These are phyloP conservation scores for Anisodus tanguticus DNA, from an alignment of 257 asterid genomes.

Conservation along the genomic window DNA sequence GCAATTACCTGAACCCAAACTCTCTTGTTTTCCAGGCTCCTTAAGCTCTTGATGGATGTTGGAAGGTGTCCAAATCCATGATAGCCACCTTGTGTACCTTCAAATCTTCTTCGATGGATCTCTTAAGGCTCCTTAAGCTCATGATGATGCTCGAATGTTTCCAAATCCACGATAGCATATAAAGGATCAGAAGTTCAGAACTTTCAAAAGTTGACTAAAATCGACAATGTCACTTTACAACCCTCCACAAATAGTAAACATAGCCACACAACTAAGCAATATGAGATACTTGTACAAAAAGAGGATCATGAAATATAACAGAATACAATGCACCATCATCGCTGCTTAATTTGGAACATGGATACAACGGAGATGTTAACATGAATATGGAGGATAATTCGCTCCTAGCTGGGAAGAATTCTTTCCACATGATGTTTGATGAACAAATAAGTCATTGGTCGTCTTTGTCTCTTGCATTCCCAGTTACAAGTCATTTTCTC, in stretches of 20 bases:
- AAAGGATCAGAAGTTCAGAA: conserved; percentile 9
- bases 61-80: not conserved
- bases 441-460: not conserved
- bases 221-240: conserved; percentile 12
- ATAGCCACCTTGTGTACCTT: not conserved
- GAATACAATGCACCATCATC: conserved; percentile 16
- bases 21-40: not conserved
- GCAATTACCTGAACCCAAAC: not conserved
- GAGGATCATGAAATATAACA: conserved; percentile 9
- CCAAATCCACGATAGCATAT: not conserved
- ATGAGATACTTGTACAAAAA: conserved; percentile 22
- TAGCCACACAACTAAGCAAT: conserved; percentile 6
- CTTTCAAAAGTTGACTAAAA: not conserved
- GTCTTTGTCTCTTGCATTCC: conserved; percentile 10
- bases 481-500: conserved; percentile 26
- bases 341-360: conserved; percentile 12
- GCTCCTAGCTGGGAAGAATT: conserved; percentile 12
- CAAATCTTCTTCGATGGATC: not conserved
- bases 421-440: conserved; percentile 2
- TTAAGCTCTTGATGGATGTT: not conserved
- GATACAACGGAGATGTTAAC: conserved; percentile 5
- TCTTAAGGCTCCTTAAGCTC: not conserved
- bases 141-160: not conserved
- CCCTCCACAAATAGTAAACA: not conserved
- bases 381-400: conserved; percentile 14